Conservation (phyloP, 345 rosid species). For the Boechera divaricarpa region DNA sequence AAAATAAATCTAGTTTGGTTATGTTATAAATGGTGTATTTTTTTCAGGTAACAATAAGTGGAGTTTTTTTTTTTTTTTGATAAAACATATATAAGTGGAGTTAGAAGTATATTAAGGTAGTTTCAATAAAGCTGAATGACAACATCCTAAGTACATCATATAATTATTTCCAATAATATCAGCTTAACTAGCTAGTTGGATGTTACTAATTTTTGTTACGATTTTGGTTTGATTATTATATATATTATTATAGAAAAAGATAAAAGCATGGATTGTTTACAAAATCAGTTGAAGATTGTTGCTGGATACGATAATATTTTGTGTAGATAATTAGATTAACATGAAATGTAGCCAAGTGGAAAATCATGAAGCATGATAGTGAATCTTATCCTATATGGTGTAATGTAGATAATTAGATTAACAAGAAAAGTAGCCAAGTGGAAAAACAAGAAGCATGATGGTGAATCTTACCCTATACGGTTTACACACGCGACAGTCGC, state of each 20-base stretch:
- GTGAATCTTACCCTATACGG: conserved; percentile 45
- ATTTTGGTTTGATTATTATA: background rate
- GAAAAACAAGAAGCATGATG: conserved; percentile 35
- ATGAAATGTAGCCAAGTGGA: too few species aligned
- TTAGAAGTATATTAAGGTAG: background rate
- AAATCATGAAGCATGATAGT: too few species aligned
- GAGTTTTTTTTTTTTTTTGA: too few species aligned
- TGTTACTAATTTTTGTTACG: background rate
- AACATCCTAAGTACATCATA: background rate
- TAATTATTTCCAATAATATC: too few species aligned
- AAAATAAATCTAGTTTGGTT: background rate
- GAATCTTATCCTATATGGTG: too few species aligned
- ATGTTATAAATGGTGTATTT: background rate
- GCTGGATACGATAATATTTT: conserved; percentile 26
- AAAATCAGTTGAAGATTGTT: background rate
- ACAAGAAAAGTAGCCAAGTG: conserved; percentile 36
- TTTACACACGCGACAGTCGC: conserved; percentile 40
- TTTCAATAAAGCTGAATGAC: background rate
- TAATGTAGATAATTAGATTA: conserved; percentile 35
- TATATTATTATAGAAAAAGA: background rate
- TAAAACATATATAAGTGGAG: too few species aligned
- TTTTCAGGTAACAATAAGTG: background rate
- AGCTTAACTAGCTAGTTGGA: background rate
- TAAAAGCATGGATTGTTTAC: background rate
- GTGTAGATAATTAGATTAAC: too few species aligned